Evolutionary conservation across 345 rosid genomes (phyloP).

Genomic region (Bruguiera gymnorhiza): DNA sequence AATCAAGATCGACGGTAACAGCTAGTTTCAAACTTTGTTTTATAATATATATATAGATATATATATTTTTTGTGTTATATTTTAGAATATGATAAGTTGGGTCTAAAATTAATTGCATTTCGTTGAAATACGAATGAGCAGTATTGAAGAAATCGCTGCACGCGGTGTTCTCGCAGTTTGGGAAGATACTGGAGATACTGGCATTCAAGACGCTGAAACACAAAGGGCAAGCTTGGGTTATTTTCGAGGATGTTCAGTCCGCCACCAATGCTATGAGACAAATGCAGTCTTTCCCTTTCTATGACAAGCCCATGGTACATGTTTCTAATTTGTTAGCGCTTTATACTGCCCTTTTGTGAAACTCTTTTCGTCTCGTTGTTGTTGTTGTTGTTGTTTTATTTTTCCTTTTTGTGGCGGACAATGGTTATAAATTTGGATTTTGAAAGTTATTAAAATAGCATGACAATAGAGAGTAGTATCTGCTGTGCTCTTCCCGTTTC

Average conservation of each 20-base stretch:
- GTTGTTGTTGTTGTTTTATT: background rate
- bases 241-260: slow-evolving; percentile 70
- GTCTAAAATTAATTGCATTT: background rate
- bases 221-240: slow-evolving; percentile 99
- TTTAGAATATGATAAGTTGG: background rate
- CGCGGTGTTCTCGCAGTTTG: slow-evolving; percentile 89
- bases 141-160: slow-evolving; percentile 88
- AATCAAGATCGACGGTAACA: slow-evolving; percentile 76
- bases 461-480: too few relatives aligned
- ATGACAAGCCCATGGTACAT: slow-evolving; percentile 84
- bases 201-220: slow-evolving; percentile 97
- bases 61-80: slow-evolving; percentile 5
- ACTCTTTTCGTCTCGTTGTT: background rate
- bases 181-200: slow-evolving; percentile 84
- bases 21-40: background rate
- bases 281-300: slow-evolving; percentile 94
- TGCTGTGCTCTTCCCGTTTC: too few relatives aligned
- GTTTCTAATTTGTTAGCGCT: too few relatives aligned
- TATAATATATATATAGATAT: background rate
- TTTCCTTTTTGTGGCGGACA: background rate
- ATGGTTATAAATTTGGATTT: background rate
- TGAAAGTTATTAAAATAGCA: too few relatives aligned
- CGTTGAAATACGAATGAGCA: slow-evolving; percentile 15
- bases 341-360: too few relatives aligned
- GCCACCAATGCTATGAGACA: slow-evolving; percentile 71